These are phyloP conservation scores for Termitomyces sp. DNA, from an alignment of 768 basidiomycete genomes.

Conservation along the genomic window DNA sequence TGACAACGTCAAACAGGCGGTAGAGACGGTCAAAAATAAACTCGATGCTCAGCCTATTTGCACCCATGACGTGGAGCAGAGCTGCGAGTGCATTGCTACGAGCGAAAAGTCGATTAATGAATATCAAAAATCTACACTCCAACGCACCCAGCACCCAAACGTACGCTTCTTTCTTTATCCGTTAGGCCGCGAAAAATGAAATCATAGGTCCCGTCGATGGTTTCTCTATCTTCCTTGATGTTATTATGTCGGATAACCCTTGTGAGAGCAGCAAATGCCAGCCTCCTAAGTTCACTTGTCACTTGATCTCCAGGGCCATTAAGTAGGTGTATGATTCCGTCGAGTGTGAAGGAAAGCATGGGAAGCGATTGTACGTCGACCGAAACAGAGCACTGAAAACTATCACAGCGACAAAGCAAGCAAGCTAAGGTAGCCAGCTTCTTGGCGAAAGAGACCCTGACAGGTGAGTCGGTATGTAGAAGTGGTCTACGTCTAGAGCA, in stretches of 20 bases:
- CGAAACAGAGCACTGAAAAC: constrained; percentile 21
- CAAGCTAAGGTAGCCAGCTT: constrained; percentile 29
- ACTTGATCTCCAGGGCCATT: constrained; percentile 42
- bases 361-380: constrained; percentile 18
- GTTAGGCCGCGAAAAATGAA: constrained; percentile 43
- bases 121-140: not conserved
- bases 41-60: constrained; percentile 29
- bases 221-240: constrained; percentile 20
- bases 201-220: constrained; percentile 26
- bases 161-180: constrained; percentile 51
- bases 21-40: constrained; percentile 40
- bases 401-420: constrained; percentile 29
- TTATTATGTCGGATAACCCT: constrained; percentile 38
- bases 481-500: constrained; percentile 27
- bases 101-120: not conserved
- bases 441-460: constrained; percentile 27
- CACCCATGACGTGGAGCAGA: constrained; percentile 32
- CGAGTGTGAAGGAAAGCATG: constrained; percentile 27
- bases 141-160: constrained; percentile 67
- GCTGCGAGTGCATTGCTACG: constrained; percentile 43
- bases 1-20: constrained; percentile 39
- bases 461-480: constrained; percentile 19
- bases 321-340: constrained; percentile 34
- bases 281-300: constrained; percentile 38
- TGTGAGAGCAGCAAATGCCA: constrained; percentile 34